A percentile compares a stretch with the other conserved stretches of the same genome.
Conservation (phyloP, 148 eudicot genomes). For the Nepenthes mirabilis region DNA sequence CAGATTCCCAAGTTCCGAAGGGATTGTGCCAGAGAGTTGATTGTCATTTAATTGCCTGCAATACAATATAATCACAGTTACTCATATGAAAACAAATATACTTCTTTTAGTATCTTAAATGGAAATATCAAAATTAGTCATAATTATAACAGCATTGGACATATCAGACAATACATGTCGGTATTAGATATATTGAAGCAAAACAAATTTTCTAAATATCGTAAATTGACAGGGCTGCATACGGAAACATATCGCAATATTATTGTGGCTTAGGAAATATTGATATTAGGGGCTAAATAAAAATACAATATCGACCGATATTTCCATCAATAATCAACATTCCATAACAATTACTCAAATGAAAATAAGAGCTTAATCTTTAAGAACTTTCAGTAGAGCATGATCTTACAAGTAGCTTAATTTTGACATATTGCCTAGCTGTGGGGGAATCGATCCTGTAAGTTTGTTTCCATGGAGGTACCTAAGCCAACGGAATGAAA, state of each 20-base stretch:
- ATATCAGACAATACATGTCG: not conserved
- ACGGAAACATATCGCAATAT: too few relatives aligned
- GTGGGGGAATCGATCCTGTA: conserved; percentile 54
- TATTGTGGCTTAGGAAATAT: too few relatives aligned
- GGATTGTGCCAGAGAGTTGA: conserved; percentile 40
- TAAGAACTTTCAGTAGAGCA: too few relatives aligned
- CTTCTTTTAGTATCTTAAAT: not conserved
- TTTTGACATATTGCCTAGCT: conserved; percentile 67
- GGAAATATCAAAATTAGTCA: too few relatives aligned
- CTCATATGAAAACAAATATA: not conserved
- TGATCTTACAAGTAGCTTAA: conserved; percentile 55
- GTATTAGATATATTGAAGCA: not conserved
- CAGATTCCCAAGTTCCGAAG: conserved; percentile 59
- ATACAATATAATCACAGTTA: not conserved
- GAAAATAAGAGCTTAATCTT: not conserved
- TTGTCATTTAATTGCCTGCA: conserved; percentile 65
- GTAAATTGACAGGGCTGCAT: not conserved
- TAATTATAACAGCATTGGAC: not conserved
- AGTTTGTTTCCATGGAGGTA: conserved; percentile 67
- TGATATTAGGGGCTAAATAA: too few relatives aligned
- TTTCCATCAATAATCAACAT: too few relatives aligned
- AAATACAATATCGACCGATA: too few relatives aligned
- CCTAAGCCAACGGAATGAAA: conserved; percentile 9
- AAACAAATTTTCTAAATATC: not conserved
- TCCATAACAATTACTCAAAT: not conserved